These are phyloP conservation scores for Stagonosporopsis vannaccii DNA, from an alignment of 2,329 filamentous ascomycete genomes.

Conservation along the genomic window DNA sequence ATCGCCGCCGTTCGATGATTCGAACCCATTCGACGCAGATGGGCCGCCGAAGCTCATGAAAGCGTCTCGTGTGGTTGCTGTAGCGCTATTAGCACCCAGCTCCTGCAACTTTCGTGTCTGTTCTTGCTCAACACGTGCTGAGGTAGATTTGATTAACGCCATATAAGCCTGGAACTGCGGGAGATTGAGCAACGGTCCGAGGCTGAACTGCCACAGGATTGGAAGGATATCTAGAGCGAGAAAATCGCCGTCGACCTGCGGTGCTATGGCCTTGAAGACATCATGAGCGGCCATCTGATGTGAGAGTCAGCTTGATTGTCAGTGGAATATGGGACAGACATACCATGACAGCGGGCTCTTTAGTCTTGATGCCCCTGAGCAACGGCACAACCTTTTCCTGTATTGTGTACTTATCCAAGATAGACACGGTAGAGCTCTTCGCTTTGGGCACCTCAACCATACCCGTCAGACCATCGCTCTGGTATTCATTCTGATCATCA, in stretches of 20 bases:
- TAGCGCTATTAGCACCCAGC: conserved; percentile 68
- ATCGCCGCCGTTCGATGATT: conserved; percentile 63
- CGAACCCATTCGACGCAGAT: conserved; percentile 62
- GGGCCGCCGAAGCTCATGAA: conserved; percentile 72
- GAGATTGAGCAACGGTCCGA: conserved; percentile 87
- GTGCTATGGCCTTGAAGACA: conserved; percentile 83
- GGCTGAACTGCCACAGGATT: conserved; percentile 87
- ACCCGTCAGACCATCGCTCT: conserved; percentile 78
- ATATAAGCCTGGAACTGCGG: conserved; percentile 88
- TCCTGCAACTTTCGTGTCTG: conserved; percentile 89
- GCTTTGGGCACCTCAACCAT: conserved; percentile 63
- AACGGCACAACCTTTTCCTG: conserved; percentile 96
- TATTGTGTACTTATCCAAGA: conserved; percentile 96
- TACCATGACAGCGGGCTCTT: conserved; percentile 93
- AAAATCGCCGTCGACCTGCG: conserved; percentile 85
- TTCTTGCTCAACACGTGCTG: conserved; percentile 82
- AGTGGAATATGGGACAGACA: conserved; percentile 13
- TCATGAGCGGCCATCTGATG: conserved; percentile 78
- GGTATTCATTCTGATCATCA: conserved; percentile 41
- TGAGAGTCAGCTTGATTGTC: background rate
- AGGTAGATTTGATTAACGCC: conserved; percentile 82
- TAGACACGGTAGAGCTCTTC: conserved; percentile 73
- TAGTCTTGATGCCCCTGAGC: conserved; percentile 93
- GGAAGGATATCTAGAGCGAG: conserved; percentile 91
- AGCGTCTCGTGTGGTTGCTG: conserved; percentile 65